Evolutionary conservation across 2,329 filamentous ascomycete genomes (phyloP), one percentile per base, ranked within the genome.

Genomic region (Trichocomaceae sp.): DNA sequence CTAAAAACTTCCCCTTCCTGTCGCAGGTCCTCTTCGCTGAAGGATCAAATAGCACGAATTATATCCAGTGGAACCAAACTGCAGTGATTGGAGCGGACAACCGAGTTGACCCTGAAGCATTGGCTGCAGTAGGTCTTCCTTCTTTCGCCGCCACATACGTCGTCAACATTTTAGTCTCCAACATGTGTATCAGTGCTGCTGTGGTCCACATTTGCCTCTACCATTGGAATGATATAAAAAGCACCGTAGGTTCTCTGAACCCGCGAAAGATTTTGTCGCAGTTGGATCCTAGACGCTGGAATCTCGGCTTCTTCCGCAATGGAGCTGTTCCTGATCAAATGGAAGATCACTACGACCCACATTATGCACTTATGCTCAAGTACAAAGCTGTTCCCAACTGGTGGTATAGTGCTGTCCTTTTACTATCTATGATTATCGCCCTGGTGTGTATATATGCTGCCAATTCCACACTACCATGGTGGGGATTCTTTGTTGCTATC

Each of bases 101-200:
- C 6, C 19, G 4, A 17, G 35, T 31, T 49, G 47, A 31, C 47
- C 5, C 13, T 2, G 20, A 39, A 17, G 33, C 31, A 5, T 39
- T 49, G 29, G 23, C 47, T n/a, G 19, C 19, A 15, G n/a, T 6
- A 22, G 20, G 47, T 6, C 35, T 35, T 8, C 23, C 31, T 29
- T 49, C 3, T 9, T 22, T 22, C 5, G 29, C 47, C 13, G 47
- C 47, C 5, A 22, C 47, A 15, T 49, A 49, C 15, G 47, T 33
- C 8, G 68, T 72, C 29, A 70, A 77, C n/a, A 82, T 81, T 68
- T 69, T 78, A 58, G 79, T 77, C 68, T 82, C 82, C 55, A 77
- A 74, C 50, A 75, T 80, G 29, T 81, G 19, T 9, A 42, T 47
- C 81, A 59, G 72, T 79, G 0, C 39, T 3, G 39, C 76, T 79